phyloP scores from a whole-genome alignment of 257 asterid species.

The Penstemon eatonii region DNA sequence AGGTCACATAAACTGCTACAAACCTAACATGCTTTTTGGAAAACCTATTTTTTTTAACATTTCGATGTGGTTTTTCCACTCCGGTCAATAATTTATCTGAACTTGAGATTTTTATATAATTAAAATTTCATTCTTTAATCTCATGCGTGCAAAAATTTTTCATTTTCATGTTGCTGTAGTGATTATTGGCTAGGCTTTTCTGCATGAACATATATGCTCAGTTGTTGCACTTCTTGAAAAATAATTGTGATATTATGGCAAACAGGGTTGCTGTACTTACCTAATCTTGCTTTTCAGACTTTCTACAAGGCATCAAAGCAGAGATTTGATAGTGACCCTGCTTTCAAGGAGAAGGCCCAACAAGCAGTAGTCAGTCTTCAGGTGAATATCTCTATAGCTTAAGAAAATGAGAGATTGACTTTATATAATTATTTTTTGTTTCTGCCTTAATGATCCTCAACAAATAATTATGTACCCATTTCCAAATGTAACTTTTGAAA shows the following conservation, averaged over 20 bases:
- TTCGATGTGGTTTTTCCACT: neutral
- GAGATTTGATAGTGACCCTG: constrained; percentile 77
- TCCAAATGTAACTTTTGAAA: too few species aligned
- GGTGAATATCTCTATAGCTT: constrained; percentile 44
- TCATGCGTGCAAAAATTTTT: neutral
- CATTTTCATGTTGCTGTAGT: neutral
- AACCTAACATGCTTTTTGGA: neutral
- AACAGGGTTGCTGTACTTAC: constrained; percentile 18
- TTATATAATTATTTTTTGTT: neutral
- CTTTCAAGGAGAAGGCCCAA: constrained; percentile 85
- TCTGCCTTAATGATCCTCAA: constrained; percentile 17
- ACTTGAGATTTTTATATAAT: neutral
- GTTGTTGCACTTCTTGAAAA: constrained; percentile 1
- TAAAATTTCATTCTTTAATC: neutral
- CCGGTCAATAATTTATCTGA: neutral
- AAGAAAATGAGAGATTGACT: constrained; percentile 12
- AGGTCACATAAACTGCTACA: neutral
- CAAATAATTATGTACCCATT: too few species aligned
- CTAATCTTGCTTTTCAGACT: constrained; percentile 44
- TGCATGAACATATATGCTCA: neutral
- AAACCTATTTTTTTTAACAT: neutral
- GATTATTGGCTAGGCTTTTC: neutral
- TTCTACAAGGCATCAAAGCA: constrained; percentile 90
- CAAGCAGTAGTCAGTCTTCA: constrained; percentile 92
- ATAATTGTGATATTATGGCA: neutral